These are phyloP conservation scores for Schizosaccharomyces japonicus DNA, from an alignment of 805 yeast species.

Conservation along the genomic window DNA sequence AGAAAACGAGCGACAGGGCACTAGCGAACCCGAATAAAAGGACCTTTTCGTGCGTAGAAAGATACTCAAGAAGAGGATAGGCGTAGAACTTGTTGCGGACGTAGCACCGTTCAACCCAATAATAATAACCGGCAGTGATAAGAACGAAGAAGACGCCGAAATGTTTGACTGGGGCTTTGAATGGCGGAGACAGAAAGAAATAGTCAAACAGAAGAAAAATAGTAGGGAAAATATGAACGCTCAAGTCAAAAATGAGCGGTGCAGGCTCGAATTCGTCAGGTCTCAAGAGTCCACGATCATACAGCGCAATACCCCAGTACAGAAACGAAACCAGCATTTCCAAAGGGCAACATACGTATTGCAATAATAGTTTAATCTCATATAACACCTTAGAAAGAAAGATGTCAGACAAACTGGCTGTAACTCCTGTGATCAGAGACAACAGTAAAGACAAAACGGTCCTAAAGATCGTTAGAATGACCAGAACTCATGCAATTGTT, in stretches of 20 bases:
- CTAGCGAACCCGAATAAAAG: background rate
- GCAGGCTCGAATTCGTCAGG: background rate
- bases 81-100: background rate
- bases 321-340: background rate
- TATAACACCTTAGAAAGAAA: background rate
- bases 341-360: background rate
- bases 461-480: background rate
- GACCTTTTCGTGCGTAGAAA: background rate
- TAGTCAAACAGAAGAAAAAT: background rate
- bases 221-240: slow-evolving; percentile 1
- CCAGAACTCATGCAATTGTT: background rate
- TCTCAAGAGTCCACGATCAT: background rate
- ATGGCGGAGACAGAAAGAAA: background rate
- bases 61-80: background rate
- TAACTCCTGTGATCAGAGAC: background rate
- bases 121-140: background rate
- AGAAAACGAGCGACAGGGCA: background rate
- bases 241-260: background rate
- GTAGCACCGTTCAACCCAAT: slow-evolving; percentile 1
- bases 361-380: background rate
- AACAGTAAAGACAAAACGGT: background rate
- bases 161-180: background rate
- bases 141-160: background rate
- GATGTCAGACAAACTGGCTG: background rate
- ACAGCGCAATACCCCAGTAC: background rate